Base-by-base conservation (phyloP, 164 flowering plant species). In the Houttuynia cordata region DNA sequence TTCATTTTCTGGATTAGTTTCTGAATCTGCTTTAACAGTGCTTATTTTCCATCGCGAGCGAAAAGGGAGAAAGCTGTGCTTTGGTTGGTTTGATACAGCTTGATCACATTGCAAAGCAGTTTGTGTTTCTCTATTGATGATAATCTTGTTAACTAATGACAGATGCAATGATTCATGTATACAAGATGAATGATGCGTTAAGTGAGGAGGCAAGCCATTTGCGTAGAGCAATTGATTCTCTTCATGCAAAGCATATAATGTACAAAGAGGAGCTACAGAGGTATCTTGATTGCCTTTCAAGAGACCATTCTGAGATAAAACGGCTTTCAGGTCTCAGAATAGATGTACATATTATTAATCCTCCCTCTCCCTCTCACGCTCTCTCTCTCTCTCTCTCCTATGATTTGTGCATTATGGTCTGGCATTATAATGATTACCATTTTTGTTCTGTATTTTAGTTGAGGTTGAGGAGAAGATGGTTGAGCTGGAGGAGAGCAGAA, bases 401-500 rank as follows among this genome's bases (percentile, higher is more conserved):
- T 22, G 25, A 42, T 6, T 47, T 55, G 52, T 51, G 37, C 25
- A 18, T 53, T 30, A 2, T 30, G 37, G 37, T 30, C 6, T 30
- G 6, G 6, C 2, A 30, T 30, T 2, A 19, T 18, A 40, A 19
- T 24, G 3, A 18, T 63, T 64, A 24, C 19, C 66, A 62, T 56
- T 67, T 64, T 65, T 34, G 70, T 51, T 15, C 3, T n/a, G 25
- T 34, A 19, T 50, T 56, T 59, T 40, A 94, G 99, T 87, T 71
- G 91, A 94, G 63, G 73, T 94, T 72, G 99, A 94, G 68, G 99
- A 94, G 74, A 77, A 70, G 78, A 79, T 85, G 83, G 79, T 84
- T 39, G 96, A 91, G 69, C 89, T 94, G 69, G 97, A 94, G 74
- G 96, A 91, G 68, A 85, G 88, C 73, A 79, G 96, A 71, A 78